Evolutionary conservation across 1,284 basidiomycete genomes (phyloP).

Genomic region (Marasmius sp.): DNA sequence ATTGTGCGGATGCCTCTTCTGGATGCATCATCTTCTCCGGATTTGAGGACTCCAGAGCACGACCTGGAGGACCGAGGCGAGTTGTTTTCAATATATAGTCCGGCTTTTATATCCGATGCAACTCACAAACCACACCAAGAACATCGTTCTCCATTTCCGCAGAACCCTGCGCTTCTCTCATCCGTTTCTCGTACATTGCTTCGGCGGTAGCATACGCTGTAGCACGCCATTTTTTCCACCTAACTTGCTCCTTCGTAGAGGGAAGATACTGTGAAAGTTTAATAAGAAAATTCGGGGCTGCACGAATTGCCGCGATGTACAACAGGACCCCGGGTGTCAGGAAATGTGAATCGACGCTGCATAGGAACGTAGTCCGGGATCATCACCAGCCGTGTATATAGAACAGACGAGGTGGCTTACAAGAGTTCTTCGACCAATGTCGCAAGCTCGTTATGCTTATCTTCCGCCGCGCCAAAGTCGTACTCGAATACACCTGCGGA

Average conservation of each 20-base stretch:
- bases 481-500: slow-evolving; percentile 17
- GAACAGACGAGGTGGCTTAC: slow-evolving; percentile 18
- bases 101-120: not conserved
- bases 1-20: slow-evolving; percentile 25
- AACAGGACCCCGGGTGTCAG: not conserved
- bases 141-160: slow-evolving; percentile 23
- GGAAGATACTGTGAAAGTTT: not conserved
- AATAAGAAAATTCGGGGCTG: not conserved
- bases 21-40: slow-evolving; percentile 20
- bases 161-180: not conserved
- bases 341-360: not conserved
- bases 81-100: not conserved
- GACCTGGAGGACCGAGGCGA: slow-evolving; percentile 1
- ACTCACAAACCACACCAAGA: slow-evolving; percentile 29
- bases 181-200: slow-evolving; percentile 18
- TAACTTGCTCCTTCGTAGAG: slow-evolving; percentile 11
- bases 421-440: slow-evolving; percentile 27
- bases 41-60: slow-evolving; percentile 24
- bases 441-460: slow-evolving; percentile 18
- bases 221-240: slow-evolving; percentile 21
- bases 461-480: slow-evolving; percentile 19
- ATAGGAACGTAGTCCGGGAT: slow-evolving; percentile 16
- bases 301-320: not conserved
- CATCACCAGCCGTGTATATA: slow-evolving; percentile 10
- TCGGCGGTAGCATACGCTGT: slow-evolving; percentile 25